Evolutionary conservation across 768 basidiomycete genomes (phyloP), one percentile per base, ranked within the genome.

Genomic region (Lactifluus volemus): DNA sequence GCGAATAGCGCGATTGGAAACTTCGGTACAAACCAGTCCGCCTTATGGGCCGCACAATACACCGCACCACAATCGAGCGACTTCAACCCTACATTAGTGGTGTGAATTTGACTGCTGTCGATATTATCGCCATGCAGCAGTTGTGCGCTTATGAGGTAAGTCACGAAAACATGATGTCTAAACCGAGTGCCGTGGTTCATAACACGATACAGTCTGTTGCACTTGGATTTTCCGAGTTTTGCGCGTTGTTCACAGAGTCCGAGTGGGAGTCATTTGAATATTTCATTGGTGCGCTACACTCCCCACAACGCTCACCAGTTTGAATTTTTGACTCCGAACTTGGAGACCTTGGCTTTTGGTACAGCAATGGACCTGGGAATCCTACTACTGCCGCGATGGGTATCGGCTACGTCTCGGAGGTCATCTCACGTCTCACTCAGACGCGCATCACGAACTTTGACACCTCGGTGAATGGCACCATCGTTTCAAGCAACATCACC

Each of bases 261-360:
- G 81, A 82, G 65, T 82, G 80, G 80, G 73, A 75, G 63, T 76
- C 77, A 1, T 81, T 75, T 61, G 75, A 79, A 55, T 80, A 82
- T 65, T 69, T 72, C 30, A 63, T 55, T 32, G 73, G 73, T 73
- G 36, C 54, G 73, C 12, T 10, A 5, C 25, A 49, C 25, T 8
- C 5, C 32, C 7, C 30, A 15, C 29, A 36, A 12, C 38, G 12
- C 10, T 44, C 39, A 15, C 21, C 3, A 3, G 32, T 30, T 25
- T 25, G 25, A n/a, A 30, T 14, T 30, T 12, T 21, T 63, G 59
- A 10, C 36, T 19, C 11, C 17, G 49, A 59, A 56, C 39, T 25
- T 12, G 17, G 51, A 65, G 68, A 68, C 45, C 53, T 72, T 50
- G 47, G 30, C 8, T 70, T 71, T 50, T 76, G 75, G 73, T 78